A percentile compares a stretch with the other conserved stretches of the same genome.
These are phyloP conservation scores for Solanum pinnatisectum DNA, from an alignment of 257 asterid genomes.

Conservation along the genomic window DNA sequence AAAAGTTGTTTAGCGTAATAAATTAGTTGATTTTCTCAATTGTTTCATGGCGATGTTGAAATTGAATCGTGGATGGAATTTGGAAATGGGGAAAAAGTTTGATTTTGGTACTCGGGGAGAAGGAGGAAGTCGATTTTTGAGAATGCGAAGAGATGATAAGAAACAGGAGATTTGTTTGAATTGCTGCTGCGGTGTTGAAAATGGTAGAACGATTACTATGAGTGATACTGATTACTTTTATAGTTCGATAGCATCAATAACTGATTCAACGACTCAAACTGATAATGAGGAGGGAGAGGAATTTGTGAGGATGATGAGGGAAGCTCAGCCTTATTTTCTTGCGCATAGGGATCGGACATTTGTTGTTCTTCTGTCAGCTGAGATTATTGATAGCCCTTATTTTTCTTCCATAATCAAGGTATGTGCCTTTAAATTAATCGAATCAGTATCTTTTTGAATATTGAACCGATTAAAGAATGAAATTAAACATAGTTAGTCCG, in stretches of 20 bases:
- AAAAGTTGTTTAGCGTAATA: not conserved
- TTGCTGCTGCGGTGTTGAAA: not conserved
- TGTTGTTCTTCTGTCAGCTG: constrained; percentile 38
- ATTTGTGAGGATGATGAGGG: constrained; percentile 48
- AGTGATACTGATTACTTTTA: not conserved
- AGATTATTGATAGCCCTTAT: constrained; percentile 31
- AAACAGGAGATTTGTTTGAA: not conserved
- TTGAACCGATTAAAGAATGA: accelerated
- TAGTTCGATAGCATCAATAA: not conserved
- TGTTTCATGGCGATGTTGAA: not conserved
- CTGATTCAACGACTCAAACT: not conserved
- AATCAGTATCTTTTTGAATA: too few relatives aligned
- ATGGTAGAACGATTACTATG: not conserved
- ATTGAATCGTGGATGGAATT: not conserved
- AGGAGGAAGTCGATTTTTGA: not conserved
- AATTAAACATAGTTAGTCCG: too few relatives aligned
- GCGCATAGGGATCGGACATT: constrained; percentile 48
- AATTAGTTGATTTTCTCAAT: not conserved
- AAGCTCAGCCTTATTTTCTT: constrained; percentile 40
- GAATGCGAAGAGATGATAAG: not conserved
- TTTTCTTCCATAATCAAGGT: constrained; percentile 43
- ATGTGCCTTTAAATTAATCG: not conserved
- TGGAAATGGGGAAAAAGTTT: not conserved
- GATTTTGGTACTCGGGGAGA: not conserved
- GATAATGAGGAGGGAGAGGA: not conserved